A percentile compares a stretch with the other conserved stretches of the same genome.
Conservation (phyloP, 495 filamentous ascomycete species). For the Immersiella caudata region DNA sequence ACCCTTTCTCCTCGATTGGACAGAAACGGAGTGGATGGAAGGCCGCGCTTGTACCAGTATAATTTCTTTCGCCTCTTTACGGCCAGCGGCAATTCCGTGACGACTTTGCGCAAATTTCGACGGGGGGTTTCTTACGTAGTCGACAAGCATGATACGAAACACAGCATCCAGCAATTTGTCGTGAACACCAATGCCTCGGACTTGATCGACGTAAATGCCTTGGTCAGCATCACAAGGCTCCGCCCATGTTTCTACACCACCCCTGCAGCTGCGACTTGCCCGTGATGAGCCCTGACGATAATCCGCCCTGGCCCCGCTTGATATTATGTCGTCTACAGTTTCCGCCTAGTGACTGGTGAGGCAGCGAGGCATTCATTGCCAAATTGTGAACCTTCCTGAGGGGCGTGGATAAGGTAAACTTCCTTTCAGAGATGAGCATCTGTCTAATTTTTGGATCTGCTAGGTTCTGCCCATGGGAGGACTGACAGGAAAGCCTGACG, state of each 20-base stretch:
- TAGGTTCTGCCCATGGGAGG: not conserved
- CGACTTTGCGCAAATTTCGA: slow-evolving; percentile 35
- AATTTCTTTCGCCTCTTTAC: slow-evolving; percentile 36
- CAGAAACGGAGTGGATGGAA: slow-evolving; percentile 36
- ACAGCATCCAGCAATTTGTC: slow-evolving; percentile 35
- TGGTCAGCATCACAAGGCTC: slow-evolving; percentile 20
- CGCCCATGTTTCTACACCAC: slow-evolving; percentile 20
- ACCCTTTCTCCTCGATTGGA: slow-evolving; percentile 31
- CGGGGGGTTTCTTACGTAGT: slow-evolving; percentile 40
- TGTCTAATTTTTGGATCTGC: slow-evolving; percentile 7
- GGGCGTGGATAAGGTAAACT: slow-evolving; percentile 6
- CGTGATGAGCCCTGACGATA: slow-evolving; percentile 17
- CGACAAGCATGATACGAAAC: slow-evolving; percentile 39
- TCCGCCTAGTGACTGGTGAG: slow-evolving; percentile 11
- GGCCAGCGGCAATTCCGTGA: slow-evolving; percentile 39
- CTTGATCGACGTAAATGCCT: slow-evolving; percentile 20
- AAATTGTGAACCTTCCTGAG: not conserved
- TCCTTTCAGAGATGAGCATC: not conserved
- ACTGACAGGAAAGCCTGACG: no score
- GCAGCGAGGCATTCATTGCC: not conserved
- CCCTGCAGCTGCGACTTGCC: slow-evolving; percentile 29
- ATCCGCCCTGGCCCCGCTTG: slow-evolving; percentile 4
- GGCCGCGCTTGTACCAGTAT: slow-evolving; percentile 45
- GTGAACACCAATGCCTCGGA: slow-evolving; percentile 29
- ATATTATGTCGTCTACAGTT: not conserved